Conservation (phyloP, 129 eudicot genomes). For the carrot (Daucus carota) region DNA sequence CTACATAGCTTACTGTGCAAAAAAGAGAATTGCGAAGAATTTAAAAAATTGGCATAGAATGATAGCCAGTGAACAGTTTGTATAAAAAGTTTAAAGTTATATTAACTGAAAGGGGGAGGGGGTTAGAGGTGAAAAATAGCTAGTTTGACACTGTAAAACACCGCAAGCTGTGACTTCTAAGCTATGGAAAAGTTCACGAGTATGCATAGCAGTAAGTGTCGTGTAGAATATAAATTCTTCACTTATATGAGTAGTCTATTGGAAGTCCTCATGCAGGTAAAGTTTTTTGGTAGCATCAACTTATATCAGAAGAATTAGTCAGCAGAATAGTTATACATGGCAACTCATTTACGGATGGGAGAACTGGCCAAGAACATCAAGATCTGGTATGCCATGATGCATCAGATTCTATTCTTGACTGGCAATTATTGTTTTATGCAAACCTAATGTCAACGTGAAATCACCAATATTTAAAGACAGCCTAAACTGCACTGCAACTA, state of each 20-base stretch:
- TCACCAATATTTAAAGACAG: background rate
- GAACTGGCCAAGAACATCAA: background rate
- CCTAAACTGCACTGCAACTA: background rate
- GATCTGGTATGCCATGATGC: background rate
- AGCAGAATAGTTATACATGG: background rate
- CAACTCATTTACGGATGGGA: background rate
- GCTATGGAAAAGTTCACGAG: background rate
- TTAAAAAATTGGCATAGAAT: background rate
- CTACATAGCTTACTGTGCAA: constrained; percentile 36
- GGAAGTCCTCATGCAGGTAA: background rate
- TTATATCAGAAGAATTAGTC: background rate
- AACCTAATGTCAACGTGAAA: background rate
- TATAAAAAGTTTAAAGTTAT: background rate
- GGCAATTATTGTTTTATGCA: background rate
- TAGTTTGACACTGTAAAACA: background rate
- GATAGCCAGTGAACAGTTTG: background rate
- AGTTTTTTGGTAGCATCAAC: background rate
- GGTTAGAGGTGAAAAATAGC: background rate
- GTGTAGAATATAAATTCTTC: background rate
- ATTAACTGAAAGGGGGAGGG: background rate
- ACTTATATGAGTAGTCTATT: background rate
- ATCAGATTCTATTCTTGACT: background rate
- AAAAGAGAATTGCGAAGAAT: background rate
- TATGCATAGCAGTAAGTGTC: background rate
- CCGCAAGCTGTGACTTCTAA: no score